phyloP scores from a whole-genome alignment of 257 asterid genomes.

The Solanum rostratum region DNA sequence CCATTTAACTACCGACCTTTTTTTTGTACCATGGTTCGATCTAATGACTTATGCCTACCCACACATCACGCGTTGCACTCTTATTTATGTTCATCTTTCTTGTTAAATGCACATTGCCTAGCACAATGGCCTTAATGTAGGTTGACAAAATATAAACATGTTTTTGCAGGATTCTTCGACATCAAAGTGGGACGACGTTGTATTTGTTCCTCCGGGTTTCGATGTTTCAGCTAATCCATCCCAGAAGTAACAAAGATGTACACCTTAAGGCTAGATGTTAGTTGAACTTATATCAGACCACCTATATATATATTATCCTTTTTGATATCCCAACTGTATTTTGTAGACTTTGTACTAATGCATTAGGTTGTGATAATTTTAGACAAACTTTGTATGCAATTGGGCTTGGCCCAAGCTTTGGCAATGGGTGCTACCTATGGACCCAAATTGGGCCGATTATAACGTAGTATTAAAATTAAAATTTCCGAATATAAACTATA shows the following conservation, averaged over 20 bases:
- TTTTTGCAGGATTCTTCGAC: slow-evolving; percentile 52
- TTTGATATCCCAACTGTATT: neutral
- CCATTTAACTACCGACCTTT: neutral
- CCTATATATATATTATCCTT: neutral
- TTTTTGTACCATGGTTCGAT: neutral
- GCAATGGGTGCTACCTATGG: too few relatives aligned
- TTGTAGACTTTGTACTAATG: neutral
- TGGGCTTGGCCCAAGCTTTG: too few relatives aligned
- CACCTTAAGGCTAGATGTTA: neutral
- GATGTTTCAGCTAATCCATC: slow-evolving; percentile 54
- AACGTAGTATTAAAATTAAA: too few relatives aligned
- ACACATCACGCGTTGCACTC: neutral
- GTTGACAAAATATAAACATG: neutral
- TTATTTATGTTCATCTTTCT: neutral
- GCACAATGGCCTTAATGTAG: neutral
- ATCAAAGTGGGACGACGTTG: slow-evolving; percentile 69
- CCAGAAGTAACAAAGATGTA: neutral
- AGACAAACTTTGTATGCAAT: too few relatives aligned
- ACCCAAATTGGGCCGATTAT: too few relatives aligned
- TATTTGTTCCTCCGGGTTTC: slow-evolving; percentile 86
- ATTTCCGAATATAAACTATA: too few relatives aligned
- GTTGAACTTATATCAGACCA: neutral
- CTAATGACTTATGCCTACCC: neutral
- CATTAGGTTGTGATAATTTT: too few relatives aligned
- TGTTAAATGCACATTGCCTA: neutral